phyloP scores from a whole-genome alignment of 2,329 filamentous ascomycete genomes.

The Aspergillus cejpii region DNA sequence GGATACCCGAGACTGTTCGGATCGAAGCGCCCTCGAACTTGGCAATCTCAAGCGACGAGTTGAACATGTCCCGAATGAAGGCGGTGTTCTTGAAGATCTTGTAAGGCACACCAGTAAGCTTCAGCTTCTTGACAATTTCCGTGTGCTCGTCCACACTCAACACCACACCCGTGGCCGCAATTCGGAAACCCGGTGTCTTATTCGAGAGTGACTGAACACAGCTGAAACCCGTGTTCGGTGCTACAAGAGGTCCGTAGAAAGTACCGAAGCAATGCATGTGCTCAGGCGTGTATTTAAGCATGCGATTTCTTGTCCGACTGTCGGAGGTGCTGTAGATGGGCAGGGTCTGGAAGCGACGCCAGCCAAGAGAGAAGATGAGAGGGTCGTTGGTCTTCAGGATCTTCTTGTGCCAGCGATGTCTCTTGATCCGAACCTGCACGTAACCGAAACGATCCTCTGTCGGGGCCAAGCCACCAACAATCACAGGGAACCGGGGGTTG shows the following conservation, averaged over 20 bases:
- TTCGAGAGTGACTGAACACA: slow-evolving; percentile 85
- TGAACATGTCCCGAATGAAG: slow-evolving; percentile 99
- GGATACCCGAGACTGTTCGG: slow-evolving; percentile 89
- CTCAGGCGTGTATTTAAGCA: slow-evolving; percentile 98
- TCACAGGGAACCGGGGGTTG: slow-evolving; percentile 71
- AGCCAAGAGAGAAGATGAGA: slow-evolving; percentile 91
- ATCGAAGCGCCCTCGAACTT: slow-evolving; percentile 97
- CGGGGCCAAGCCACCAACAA: slow-evolving; percentile 83
- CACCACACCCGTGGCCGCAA: slow-evolving; percentile 89
- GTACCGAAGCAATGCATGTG: slow-evolving; percentile 99
- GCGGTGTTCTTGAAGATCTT: slow-evolving; percentile 99
- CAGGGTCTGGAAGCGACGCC: slow-evolving; percentile 87
- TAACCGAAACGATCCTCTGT: slow-evolving; percentile 95
- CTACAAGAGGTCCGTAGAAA: slow-evolving; percentile 89
- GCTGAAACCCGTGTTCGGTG: slow-evolving; percentile 92
- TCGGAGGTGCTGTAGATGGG: slow-evolving; percentile 95
- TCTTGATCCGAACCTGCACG: slow-evolving; percentile 92
- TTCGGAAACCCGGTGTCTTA: slow-evolving; percentile 80
- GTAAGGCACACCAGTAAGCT: slow-evolving; percentile 85
- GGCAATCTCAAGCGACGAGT: slow-evolving; percentile 81
- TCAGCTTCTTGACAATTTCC: slow-evolving; percentile 99
- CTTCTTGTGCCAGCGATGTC: slow-evolving; percentile 98
- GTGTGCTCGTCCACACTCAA: slow-evolving; percentile 90
- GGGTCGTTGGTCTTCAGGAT: slow-evolving; percentile 98
- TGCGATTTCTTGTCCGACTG: slow-evolving; percentile 84